Conservation (phyloP, 164 flowering plant genomes). For the Berberis thunbergii region DNA sequence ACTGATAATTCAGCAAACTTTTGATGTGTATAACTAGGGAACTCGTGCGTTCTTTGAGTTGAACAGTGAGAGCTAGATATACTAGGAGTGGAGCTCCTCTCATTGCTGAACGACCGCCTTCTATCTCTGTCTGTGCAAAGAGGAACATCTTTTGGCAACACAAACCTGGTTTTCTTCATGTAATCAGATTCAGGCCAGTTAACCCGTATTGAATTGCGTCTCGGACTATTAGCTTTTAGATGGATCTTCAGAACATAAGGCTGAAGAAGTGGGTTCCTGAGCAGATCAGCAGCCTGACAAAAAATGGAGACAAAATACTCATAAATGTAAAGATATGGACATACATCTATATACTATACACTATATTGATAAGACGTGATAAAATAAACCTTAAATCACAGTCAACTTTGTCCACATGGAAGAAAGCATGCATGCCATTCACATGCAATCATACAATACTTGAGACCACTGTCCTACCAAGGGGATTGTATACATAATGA, state of each 20-base stretch:
- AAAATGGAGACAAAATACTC: constrained; percentile 1
- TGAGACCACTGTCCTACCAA: too few species aligned
- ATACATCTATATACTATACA: too few species aligned
- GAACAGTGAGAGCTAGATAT: constrained; percentile 45
- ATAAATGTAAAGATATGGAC: too few species aligned
- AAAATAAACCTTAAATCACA: too few species aligned
- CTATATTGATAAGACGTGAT: too few species aligned
- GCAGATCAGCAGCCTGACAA: constrained; percentile 86
- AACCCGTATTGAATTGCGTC: constrained; percentile 34
- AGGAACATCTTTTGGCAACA: constrained; percentile 33
- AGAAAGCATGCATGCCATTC: too few species aligned
- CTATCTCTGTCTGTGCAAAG: constrained; percentile 24
- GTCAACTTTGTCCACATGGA: too few species aligned
- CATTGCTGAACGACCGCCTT: constrained; percentile 49
- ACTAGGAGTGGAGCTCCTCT: constrained; percentile 62
- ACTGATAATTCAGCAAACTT: constrained; percentile 35
- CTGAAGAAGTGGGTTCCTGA: constrained; percentile 75
- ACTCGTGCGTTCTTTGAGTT: constrained; percentile 27
- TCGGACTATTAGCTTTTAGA: constrained; percentile 50
- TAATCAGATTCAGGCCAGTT: constrained; percentile 31
- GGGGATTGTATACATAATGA: too few species aligned
- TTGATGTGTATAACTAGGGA: constrained; percentile 23
- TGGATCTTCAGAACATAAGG: constrained; percentile 62
- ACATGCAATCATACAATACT: too few species aligned
- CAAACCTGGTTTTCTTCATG: constrained; percentile 41